These are phyloP conservation scores for Talaromyces funiculosus DNA, from an alignment of 2,329 filamentous ascomycete species.

Conservation along the genomic window DNA sequence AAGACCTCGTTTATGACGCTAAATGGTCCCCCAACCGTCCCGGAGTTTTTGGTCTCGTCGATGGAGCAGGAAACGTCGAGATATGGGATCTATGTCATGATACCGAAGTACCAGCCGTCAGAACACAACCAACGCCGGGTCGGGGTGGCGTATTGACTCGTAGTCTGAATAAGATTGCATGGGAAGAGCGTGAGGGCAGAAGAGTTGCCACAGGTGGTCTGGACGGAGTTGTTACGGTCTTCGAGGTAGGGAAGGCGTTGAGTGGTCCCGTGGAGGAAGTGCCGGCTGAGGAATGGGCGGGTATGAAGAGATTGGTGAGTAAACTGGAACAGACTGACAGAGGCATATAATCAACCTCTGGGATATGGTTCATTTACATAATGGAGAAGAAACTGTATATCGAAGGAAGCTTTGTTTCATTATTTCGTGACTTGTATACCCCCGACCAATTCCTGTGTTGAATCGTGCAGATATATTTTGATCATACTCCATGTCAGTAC, in stretches of 20 bases:
- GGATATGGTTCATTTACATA: neutral
- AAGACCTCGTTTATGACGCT: constrained; percentile 95
- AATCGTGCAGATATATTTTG: neutral
- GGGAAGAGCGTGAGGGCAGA: constrained; percentile 86
- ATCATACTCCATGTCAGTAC: neutral
- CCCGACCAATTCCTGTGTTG: constrained; percentile 1
- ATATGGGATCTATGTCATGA: constrained; percentile 93
- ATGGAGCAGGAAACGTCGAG: constrained; percentile 86
- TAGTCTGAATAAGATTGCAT: constrained; percentile 89
- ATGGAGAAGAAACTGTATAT: neutral
- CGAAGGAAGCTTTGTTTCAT: neutral
- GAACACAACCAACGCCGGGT: constrained; percentile 62
- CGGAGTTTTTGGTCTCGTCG: constrained; percentile 88
- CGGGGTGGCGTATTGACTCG: constrained; percentile 66
- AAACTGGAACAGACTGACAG: constrained; percentile 57
- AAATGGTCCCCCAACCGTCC: constrained; percentile 93
- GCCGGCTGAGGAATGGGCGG: constrained; percentile 85
- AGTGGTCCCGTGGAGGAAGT: constrained; percentile 78
- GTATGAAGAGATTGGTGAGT: constrained; percentile 81
- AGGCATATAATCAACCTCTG: constrained; percentile 19
- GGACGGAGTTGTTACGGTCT: constrained; percentile 83
- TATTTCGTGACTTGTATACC: constrained; percentile 10
- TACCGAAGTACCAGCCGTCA: constrained; percentile 83
- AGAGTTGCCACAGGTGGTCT: constrained; percentile 85
- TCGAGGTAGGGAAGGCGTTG: constrained; percentile 71